Evolutionary conservation across 768 basidiomycete species (phyloP).

Genomic region (Rickenella mellea): DNA sequence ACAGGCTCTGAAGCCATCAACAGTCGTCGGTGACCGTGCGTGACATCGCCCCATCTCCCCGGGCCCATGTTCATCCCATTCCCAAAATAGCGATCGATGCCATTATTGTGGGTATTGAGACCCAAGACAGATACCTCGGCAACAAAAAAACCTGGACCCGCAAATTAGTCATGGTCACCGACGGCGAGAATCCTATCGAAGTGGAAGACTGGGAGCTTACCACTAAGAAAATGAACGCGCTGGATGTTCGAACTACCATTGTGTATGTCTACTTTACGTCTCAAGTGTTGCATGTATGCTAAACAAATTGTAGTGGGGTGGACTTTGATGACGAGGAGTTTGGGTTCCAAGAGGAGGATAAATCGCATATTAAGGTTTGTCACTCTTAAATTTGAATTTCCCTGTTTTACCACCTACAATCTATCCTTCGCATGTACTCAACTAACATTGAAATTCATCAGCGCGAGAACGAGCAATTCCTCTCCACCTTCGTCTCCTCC

Average conservation of each 20-base stretch:
- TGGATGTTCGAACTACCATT: constrained; percentile 52
- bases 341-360: constrained; percentile 55
- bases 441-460: constrained; percentile 20
- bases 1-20: constrained; percentile 47
- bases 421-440: neutral
- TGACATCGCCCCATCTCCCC: constrained; percentile 18
- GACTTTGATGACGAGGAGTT: constrained; percentile 77
- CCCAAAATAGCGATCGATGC: constrained; percentile 60
- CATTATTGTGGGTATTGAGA: constrained; percentile 78
- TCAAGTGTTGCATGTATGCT: neutral
- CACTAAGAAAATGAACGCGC: constrained; percentile 50
- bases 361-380: constrained; percentile 63
- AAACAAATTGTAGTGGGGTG: constrained; percentile 65
- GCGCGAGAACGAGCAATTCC: constrained; percentile 73
- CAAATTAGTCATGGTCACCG: constrained; percentile 76
- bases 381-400: too few relatives aligned
- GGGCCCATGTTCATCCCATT: too few relatives aligned
- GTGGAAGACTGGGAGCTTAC: constrained; percentile 69
- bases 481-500: constrained; percentile 30
- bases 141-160: constrained; percentile 79
- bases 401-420: too few relatives aligned
- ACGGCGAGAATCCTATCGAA: constrained; percentile 70
- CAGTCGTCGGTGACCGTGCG: constrained; percentile 58
- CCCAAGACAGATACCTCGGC: constrained; percentile 56
- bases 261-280: constrained; percentile 40